Conservation (phyloP, 2,329 filamentous ascomycete species). For the Westerdykella sp. region DNA sequence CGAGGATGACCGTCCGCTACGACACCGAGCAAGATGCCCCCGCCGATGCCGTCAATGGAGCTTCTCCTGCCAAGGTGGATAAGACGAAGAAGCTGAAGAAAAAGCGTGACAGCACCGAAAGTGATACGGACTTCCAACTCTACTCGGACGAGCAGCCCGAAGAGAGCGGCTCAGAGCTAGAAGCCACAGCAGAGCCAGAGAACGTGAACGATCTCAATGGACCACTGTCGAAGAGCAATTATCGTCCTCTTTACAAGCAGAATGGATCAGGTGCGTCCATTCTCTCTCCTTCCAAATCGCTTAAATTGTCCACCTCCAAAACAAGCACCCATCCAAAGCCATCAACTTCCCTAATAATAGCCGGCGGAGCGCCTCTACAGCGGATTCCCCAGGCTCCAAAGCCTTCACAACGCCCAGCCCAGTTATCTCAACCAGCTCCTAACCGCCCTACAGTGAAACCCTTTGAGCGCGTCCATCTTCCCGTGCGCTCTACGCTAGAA, state of each 20-base stretch:
- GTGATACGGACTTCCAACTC: constrained; percentile 47
- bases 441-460: constrained; percentile 23
- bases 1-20: constrained; percentile 52
- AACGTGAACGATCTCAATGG: constrained; percentile 3
- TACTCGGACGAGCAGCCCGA: constrained; percentile 23
- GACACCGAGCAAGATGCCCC: constrained; percentile 28
- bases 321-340: constrained; percentile 1
- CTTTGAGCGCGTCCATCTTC: constrained; percentile 26
- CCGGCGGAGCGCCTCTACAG: too few species aligned
- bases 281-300: constrained; percentile 5
- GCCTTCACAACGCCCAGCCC: background rate
- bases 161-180: constrained; percentile 4
- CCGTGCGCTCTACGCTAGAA: constrained; percentile 23
- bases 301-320: constrained; percentile 3
- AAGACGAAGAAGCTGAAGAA: constrained; percentile 20
- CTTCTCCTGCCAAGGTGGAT: constrained; percentile 28
- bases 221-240: background rate
- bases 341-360: background rate
- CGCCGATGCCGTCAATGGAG: constrained; percentile 6
- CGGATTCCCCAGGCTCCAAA: background rate
- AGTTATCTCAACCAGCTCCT: constrained; percentile 2
- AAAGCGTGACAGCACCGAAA: constrained; percentile 34
- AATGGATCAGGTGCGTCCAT: constrained; percentile 17
- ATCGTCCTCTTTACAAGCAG: constrained; percentile 10
- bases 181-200: constrained; percentile 5